Evolutionary conservation across 352 stramenopile species (phyloP).

Genomic region (Phytophthora pseudosyringae): DNA sequence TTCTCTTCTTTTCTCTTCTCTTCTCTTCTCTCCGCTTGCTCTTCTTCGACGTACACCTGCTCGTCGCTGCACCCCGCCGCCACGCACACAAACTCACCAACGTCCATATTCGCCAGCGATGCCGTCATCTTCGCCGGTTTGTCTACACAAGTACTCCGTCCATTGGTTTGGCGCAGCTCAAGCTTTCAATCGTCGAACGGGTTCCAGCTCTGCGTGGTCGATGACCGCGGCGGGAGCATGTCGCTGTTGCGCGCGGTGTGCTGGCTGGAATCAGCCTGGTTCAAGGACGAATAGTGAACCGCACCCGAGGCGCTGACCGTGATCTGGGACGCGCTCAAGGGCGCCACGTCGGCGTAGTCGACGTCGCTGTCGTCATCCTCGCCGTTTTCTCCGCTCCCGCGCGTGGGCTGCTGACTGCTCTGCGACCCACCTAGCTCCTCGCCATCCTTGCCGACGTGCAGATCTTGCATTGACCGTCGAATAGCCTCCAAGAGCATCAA

Average conservation of each 20-base stretch:
- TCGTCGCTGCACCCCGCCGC: conserved; percentile 17
- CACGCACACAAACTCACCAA: conserved; percentile 34
- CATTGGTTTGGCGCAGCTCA: conserved; percentile 6
- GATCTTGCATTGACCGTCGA: conserved; percentile 77
- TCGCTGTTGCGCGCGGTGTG: conserved; percentile 19
- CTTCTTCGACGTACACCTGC: conserved; percentile 20
- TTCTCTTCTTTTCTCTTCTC: too few species aligned
- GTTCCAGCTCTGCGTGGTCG: conserved; percentile 34
- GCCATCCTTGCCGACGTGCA: conserved; percentile 49
- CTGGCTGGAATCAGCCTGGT: conserved; percentile 12
- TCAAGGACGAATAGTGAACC: conserved; percentile 31
- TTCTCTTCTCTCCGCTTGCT: neutral
- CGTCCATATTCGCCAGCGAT: conserved; percentile 17
- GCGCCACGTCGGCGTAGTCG: conserved; percentile 41
- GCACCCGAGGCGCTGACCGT: conserved; percentile 30
- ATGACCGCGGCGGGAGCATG: conserved; percentile 19
- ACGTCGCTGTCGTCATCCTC: conserved; percentile 34
- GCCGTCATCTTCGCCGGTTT: conserved; percentile 10
- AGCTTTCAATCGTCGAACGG: conserved; percentile 37
- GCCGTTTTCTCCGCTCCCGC: conserved; percentile 21
- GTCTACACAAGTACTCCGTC: conserved; percentile 25
- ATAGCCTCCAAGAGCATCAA: conserved; percentile 88
- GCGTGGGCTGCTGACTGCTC: conserved; percentile 28
- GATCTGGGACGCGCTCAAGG: conserved; percentile 41
- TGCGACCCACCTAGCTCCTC: conserved; percentile 31